phyloP scores from a whole-genome alignment of 306 rosid species.

The Citrullus amarus region DNA sequence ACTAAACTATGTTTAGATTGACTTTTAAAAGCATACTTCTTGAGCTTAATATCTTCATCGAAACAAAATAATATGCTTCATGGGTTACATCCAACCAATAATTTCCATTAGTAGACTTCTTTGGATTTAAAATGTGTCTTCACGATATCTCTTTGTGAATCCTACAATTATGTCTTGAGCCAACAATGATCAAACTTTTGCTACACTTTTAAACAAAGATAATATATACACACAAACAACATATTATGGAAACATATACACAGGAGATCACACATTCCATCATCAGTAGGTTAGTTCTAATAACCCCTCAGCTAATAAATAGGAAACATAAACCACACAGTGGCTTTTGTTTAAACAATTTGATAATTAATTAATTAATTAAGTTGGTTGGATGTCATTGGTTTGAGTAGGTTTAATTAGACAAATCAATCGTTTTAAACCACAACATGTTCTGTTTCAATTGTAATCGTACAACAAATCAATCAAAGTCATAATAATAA shows the following conservation, averaged over 20 bases:
- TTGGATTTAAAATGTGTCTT: too few relatives aligned
- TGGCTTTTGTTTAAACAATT: not conserved
- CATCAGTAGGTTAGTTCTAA: constrained; percentile 7
- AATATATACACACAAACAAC: not conserved
- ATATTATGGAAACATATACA: not conserved
- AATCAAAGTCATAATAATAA: not conserved
- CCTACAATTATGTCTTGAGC: not conserved
- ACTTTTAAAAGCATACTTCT: too few relatives aligned
- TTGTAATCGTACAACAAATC: not conserved
- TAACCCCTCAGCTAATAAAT: constrained; percentile 7
- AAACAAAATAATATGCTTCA: too few relatives aligned
- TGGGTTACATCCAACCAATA: too few relatives aligned
- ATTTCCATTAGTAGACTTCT: too few relatives aligned
- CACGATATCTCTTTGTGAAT: not conserved
- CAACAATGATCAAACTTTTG: not conserved
- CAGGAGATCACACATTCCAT: constrained; percentile 1
- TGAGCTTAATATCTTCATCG: too few relatives aligned
- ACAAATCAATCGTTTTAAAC: constrained; percentile 2
- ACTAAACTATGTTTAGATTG: too few relatives aligned
- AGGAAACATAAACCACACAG: not conserved
- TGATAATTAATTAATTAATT: not conserved
- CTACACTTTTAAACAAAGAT: not conserved
- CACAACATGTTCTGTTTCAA: not conserved
- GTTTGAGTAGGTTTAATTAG: constrained; percentile 1
- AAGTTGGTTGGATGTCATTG: constrained; percentile 4